Evolutionary conservation across 495 filamentous ascomycete genomes (phyloP), one percentile per base, ranked within the genome.

Genomic region (Staphylotrichum tortipilum): DNA sequence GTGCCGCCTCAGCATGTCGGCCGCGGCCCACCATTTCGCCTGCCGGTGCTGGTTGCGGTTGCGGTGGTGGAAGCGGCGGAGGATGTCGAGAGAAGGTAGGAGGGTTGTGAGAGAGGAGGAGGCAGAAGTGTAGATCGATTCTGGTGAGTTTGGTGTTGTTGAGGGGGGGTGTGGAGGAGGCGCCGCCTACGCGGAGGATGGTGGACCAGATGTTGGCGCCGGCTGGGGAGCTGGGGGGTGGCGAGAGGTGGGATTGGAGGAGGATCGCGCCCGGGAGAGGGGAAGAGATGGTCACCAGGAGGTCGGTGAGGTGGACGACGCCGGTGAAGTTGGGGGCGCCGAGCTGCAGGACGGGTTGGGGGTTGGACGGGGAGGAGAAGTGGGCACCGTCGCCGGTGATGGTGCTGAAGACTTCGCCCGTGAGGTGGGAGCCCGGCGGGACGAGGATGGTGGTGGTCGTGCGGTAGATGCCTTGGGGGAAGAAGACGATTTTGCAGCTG

Each of bases 11-110:
- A 92, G 67, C 52, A 80, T 75, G 30, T 78, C 76, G 37, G 89
- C 69, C 65, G 76, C 72, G 59, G 78, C 78, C 78, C 83, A 92
- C 88, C 87, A 92, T 54, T 76, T 80, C 3, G 80, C 67, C 31
- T 69, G 67, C 31, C 77, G 78, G 62, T 91, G 86, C 65, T 92
- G 87, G 65, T 91, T 91, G 56, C 81, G 82, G 68, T 90, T 89
- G 60, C 85, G 85, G 63, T 88, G 84, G 57, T 78, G 78, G 40
- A 88, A 69, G 56, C 85, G 67, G 47, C 79, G 71, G 34, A 94
- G 77, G 17, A 81, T 54, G 15, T 56, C 43, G 44, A 60, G 53
- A n/a, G 57, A 47, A 1, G 65, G 47, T 9, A 30, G 23, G 33
- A 69, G 54, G 22, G 51, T n/a, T n/a, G n/a, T n/a, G n/a, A n/a